Evolutionary conservation across 1,284 basidiomycete species (phyloP).

Genomic region (Apiotrichum siamense): DNA sequence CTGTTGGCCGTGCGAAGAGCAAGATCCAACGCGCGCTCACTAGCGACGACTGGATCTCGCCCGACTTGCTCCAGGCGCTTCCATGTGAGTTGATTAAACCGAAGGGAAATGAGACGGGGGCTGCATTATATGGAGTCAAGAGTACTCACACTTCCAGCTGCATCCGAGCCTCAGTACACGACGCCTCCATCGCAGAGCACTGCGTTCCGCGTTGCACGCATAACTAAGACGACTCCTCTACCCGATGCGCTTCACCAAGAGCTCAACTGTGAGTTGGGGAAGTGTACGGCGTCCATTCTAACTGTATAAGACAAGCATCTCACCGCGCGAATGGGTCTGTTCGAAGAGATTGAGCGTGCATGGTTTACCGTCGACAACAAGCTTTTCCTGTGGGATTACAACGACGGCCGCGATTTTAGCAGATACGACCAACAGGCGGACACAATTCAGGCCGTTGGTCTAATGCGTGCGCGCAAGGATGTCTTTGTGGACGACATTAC

Average conservation of each 20-base stretch:
- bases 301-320: slow-evolving; percentile 28
- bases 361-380: slow-evolving; percentile 96
- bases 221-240: slow-evolving; percentile 30
- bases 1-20: slow-evolving; percentile 29
- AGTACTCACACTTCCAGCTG: slow-evolving; percentile 7
- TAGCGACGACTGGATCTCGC: slow-evolving; percentile 37
- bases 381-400: slow-evolving; percentile 94
- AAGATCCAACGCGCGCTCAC: slow-evolving; percentile 35
- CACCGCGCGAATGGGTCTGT: slow-evolving; percentile 66
- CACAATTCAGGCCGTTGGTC: slow-evolving; percentile 75
- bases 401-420: slow-evolving; percentile 56
- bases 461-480: slow-evolving; percentile 61
- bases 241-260: slow-evolving; percentile 43
- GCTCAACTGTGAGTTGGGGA: slow-evolving; percentile 35
- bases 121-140: not conserved
- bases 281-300: no score
- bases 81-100: slow-evolving; percentile 16
- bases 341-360: slow-evolving; percentile 87
- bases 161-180: slow-evolving; percentile 20
- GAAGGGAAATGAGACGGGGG: not conserved
- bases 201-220: slow-evolving; percentile 21
- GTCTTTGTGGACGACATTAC: slow-evolving; percentile 93
- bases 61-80: slow-evolving; percentile 29
- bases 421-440: slow-evolving; percentile 90
- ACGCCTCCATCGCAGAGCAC: slow-evolving; percentile 12